phyloP scores from a whole-genome alignment of 306 rosid genomes.

The Acacia crassicarpa region DNA sequence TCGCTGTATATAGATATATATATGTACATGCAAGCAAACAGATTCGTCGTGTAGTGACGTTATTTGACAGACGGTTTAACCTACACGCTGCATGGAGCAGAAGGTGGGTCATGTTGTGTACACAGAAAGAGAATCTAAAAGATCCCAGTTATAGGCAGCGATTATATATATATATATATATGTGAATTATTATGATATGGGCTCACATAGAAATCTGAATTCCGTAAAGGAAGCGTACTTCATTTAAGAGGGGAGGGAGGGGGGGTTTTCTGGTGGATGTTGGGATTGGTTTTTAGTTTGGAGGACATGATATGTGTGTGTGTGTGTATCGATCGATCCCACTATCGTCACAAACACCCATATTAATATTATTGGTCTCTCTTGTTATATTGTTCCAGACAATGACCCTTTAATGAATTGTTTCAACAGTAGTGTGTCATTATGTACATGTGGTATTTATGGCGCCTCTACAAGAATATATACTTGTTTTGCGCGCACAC shows the following conservation, averaged over 20 bases:
- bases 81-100: neutral
- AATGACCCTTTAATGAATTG: neutral
- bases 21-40: neutral
- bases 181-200: neutral
- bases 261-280: slow-evolving; percentile 24
- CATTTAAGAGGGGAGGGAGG: slow-evolving; percentile 21
- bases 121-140: neutral
- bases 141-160: slow-evolving; percentile 15
- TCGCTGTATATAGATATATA: neutral
- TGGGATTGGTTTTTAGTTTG: neutral
- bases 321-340: neutral
- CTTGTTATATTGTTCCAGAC: neutral
- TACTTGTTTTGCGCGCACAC: neutral
- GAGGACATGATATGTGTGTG: neutral
- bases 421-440: slow-evolving; percentile 18
- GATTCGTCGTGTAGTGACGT: neutral
- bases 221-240: slow-evolving; percentile 10
- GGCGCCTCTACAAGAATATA: slow-evolving; percentile 24
- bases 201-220: neutral
- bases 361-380: neutral
- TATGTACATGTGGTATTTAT: neutral
- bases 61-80: neutral
- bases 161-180: neutral
- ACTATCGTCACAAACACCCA: neutral
- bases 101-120: neutral